A percentile compares a stretch with the other conserved stretches of the same genome.
phyloP scores from a whole-genome alignment of 495 filamentous ascomycete genomes.

The Jackrogersella multiformis region DNA sequence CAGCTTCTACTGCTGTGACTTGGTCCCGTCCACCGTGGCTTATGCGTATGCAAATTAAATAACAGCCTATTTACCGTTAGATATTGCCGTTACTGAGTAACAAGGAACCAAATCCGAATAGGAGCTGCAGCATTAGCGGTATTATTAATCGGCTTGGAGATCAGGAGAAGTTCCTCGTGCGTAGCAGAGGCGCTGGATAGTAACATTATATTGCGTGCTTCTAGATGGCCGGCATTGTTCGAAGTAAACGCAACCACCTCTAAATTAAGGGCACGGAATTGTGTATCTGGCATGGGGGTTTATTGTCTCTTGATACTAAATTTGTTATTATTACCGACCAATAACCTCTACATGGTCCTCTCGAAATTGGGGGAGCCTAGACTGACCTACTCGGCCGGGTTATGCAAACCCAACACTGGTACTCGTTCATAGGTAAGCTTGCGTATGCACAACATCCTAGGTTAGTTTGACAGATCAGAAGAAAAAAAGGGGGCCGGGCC shows the following conservation, averaged over 20 bases:
- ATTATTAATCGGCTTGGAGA: slow-evolving; percentile 1
- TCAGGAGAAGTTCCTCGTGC: slow-evolving; percentile 11
- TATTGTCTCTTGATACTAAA: slow-evolving; percentile 2
- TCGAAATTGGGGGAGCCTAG: slow-evolving; percentile 16
- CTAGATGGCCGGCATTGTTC: slow-evolving; percentile 31
- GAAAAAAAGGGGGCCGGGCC: slow-evolving; percentile 33
- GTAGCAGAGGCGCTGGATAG: slow-evolving; percentile 30
- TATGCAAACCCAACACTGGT: slow-evolving; percentile 23
- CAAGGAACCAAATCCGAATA: slow-evolving; percentile 16
- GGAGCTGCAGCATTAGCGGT: slow-evolving; percentile 9
- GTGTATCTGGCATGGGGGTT: slow-evolving; percentile 15
- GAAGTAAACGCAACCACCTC: slow-evolving; percentile 28
- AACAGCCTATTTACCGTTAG: slow-evolving; percentile 39
- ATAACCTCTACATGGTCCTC: slow-evolving; percentile 1
- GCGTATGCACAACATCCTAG: slow-evolving; percentile 39
- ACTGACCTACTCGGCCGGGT: slow-evolving; percentile 15
- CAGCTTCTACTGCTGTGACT: slow-evolving; percentile 2
- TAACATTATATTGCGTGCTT: slow-evolving; percentile 32
- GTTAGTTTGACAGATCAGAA: slow-evolving; percentile 31
- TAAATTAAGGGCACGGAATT: slow-evolving; percentile 22
- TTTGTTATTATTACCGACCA: slow-evolving; percentile 11
- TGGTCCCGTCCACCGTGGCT: slow-evolving; percentile 30
- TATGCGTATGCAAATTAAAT: slow-evolving; percentile 30
- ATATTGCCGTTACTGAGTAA: slow-evolving; percentile 35
- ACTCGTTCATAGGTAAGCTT: slow-evolving; percentile 25